Conservation (phyloP, 768 basidiomycete genomes). For the Coprinopsis strossmayeri region DNA sequence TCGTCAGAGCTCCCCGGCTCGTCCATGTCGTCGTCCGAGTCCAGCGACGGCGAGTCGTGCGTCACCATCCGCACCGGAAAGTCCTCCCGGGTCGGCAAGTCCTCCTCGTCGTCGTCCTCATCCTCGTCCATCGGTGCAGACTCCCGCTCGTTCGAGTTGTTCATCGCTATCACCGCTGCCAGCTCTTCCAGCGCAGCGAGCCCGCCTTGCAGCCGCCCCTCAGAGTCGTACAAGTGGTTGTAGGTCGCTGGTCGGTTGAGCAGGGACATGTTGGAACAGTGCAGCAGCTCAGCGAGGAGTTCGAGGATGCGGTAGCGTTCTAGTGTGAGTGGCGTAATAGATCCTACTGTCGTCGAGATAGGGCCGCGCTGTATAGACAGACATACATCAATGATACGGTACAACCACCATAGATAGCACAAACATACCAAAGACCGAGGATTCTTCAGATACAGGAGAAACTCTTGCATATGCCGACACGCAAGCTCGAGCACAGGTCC, state of each 20-base stretch:
- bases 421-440: slow-evolving; percentile 72
- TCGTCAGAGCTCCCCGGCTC: slow-evolving; percentile 73
- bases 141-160: slow-evolving; percentile 42
- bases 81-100: slow-evolving; percentile 47
- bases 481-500: slow-evolving; percentile 74
- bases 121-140: slow-evolving; percentile 51
- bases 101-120: slow-evolving; percentile 23
- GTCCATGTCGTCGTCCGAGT: slow-evolving; percentile 78
- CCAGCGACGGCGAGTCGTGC: slow-evolving; percentile 44
- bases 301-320: slow-evolving; percentile 97
- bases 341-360: slow-evolving; percentile 68
- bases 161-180: slow-evolving; percentile 71
- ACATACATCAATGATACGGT: slow-evolving; percentile 1
- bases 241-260: slow-evolving; percentile 75
- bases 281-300: slow-evolving; percentile 91
- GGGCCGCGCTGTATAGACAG: slow-evolving; percentile 48
- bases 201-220: slow-evolving; percentile 87
- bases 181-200: slow-evolving; percentile 79
- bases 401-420: not conserved
- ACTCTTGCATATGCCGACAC: slow-evolving; percentile 56
- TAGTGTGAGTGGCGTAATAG: slow-evolving; percentile 76
- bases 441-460: slow-evolving; percentile 61
- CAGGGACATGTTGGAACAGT: slow-evolving; percentile 97
- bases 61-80: slow-evolving; percentile 57
- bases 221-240: slow-evolving; percentile 66